Evolutionary conservation across 2,329 filamentous ascomycete species (phyloP).

Genomic region (Metarhizium rileyi): DNA sequence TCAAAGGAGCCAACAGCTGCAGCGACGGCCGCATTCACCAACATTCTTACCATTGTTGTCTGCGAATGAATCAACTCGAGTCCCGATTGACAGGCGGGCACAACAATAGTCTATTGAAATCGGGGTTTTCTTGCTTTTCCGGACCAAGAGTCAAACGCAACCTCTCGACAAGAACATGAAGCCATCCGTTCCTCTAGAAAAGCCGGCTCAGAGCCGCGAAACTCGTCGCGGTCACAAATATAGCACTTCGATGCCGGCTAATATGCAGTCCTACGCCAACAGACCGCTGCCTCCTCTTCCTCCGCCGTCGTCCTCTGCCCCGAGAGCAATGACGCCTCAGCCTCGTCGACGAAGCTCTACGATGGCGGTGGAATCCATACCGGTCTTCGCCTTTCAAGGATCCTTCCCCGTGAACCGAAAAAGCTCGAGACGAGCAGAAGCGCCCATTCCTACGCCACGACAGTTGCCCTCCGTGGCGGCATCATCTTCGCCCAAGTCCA

Average conservation of each 20-base stretch:
- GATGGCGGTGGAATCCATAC: not conserved
- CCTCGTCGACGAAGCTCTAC: not conserved
- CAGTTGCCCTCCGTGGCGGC: not conserved
- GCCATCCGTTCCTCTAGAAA: not conserved
- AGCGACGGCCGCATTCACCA: not conserved
- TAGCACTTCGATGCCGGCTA: slow-evolving; percentile 5
- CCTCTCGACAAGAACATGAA: not conserved
- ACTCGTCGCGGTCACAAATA: slow-evolving; percentile 1
- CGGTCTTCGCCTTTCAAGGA: not conserved
- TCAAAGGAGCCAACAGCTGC: not conserved
- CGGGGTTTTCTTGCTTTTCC: no score
- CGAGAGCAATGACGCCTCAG: not conserved
- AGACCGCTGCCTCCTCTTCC: slow-evolving; percentile 14
- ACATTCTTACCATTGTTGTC: not conserved
- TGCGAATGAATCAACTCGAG: not conserved
- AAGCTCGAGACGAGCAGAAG: not conserved
- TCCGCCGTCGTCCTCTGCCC: not conserved
- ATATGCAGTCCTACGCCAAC: slow-evolving; percentile 10
- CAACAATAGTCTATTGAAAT: not conserved
- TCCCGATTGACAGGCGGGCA: not conserved
- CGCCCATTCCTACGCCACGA: not conserved
- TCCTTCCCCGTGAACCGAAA: not conserved
- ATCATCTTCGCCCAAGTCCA: not conserved
- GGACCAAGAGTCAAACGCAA: not conserved
- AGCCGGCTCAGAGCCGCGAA: not conserved